Base-by-base conservation (phyloP, 805 yeast genomes). In the Kodamaea neixiangensis region DNA sequence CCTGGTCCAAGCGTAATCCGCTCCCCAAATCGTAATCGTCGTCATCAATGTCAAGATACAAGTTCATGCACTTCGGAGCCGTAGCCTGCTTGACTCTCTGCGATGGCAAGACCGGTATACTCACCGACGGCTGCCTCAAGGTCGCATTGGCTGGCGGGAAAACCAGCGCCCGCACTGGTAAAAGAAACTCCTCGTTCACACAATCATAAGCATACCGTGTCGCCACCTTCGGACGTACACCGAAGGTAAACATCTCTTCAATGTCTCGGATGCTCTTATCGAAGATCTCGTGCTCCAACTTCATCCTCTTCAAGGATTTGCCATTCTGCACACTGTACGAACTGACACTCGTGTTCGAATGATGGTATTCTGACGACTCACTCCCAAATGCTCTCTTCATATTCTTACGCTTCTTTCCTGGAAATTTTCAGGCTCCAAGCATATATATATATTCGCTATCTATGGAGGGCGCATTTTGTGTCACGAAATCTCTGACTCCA, bases 181-280 rank as follows among this genome's bases (percentile, higher is more conserved):
- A 49, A 31, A 25, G 31, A 13, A 55, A 55, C 20, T 54, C 51
- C 33, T 52, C 41, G 44, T 55, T 55, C 17, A 52, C 52, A 48
- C 58, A 52, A 25, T 55, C 58, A 47, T 55, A 55, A n/a, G 52
- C 54, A 13, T 43, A 49, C 46, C 34, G 38, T 19, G 39, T 37
- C 35, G 15, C 18, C 38, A 31, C 11, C 31, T 25, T 25, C 3
- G 31, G 31, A 10, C 31, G 33, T 29, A 50, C 55, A 33, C 29
- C 45, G 41, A 42, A 55, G 48, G 53, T 45, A 35, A 62, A 58
- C 65, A 63, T 62, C 18, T 53, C 46, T 44, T 62, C 65, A 6
- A 63, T 63, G 46, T 63, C 67, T 41, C 56, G 50, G 34, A 63
- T 60, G 15, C 65, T 59, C 20, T 58, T 60, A 46, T 62, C 59